Evolutionary conservation across 352 stramenopile species (phyloP).

Genomic region (Globisporangium sylvaticum): DNA sequence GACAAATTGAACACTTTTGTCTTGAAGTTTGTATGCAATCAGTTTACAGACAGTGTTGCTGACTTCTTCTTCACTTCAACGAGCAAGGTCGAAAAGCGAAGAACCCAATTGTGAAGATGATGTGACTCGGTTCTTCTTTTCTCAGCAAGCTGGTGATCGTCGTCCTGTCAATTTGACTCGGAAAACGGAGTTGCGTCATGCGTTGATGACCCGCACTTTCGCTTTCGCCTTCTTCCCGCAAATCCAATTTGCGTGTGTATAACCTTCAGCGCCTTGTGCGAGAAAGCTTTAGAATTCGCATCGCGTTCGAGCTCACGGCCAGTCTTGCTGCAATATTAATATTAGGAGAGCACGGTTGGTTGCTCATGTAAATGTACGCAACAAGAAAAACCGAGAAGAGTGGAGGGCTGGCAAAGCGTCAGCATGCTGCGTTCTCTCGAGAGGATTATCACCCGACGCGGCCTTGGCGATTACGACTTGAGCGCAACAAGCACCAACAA

Average conservation of each 20-base stretch:
- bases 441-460: neutral
- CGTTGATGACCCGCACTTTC: neutral
- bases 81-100: neutral
- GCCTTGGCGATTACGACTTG: neutral
- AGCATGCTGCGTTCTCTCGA: neutral
- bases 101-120: neutral
- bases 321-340: too few species aligned
- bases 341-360: neutral
- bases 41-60: neutral
- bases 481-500: neutral
- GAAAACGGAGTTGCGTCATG: neutral
- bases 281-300: neutral
- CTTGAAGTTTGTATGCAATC: neutral
- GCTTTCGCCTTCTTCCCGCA: neutral
- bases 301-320: neutral
- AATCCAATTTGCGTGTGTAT: neutral
- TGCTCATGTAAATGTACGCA: neutral
- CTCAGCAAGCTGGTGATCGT: neutral
- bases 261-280: neutral
- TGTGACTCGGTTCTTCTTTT: neutral
- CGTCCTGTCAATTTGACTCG: slow-evolving; percentile 1
- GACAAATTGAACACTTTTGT: neutral
- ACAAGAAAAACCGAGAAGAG: neutral
- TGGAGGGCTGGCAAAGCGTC: neutral
- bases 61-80: neutral